Evolutionary conservation across 768 basidiomycete genomes (phyloP).

Genomic region (Phanerochaete sordida): DNA sequence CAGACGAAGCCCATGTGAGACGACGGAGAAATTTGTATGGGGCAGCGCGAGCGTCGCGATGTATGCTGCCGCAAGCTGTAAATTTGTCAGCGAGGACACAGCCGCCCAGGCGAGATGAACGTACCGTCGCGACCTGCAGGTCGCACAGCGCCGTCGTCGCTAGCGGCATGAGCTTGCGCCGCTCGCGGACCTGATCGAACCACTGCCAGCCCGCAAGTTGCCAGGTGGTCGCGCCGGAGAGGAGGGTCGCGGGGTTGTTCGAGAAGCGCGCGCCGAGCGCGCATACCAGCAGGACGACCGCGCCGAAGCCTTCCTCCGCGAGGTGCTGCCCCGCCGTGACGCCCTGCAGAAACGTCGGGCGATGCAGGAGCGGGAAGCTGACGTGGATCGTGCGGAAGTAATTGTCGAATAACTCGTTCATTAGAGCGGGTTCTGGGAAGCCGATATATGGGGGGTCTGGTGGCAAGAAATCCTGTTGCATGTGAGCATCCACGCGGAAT

Average conservation of each 20-base stretch:
- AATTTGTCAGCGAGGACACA: not conserved
- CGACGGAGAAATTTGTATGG: constrained; percentile 5
- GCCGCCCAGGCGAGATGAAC: not conserved
- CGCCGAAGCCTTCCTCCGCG: constrained; percentile 32
- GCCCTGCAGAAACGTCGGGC: constrained; percentile 33
- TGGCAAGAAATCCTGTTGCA: not conserved
- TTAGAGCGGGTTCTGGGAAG: constrained; percentile 27
- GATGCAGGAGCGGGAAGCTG: constrained; percentile 38
- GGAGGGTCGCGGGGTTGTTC: constrained; percentile 39
- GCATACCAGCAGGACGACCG: constrained; percentile 37
- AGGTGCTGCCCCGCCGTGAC: constrained; percentile 29
- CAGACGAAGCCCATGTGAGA: constrained; percentile 46
- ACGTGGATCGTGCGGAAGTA: constrained; percentile 37
- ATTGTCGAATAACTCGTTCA: constrained; percentile 33
- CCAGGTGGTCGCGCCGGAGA: constrained; percentile 3
- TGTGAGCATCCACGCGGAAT: not conserved
- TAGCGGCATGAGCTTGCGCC: constrained; percentile 45
- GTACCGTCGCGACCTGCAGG: constrained; percentile 55
- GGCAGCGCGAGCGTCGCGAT: constrained; percentile 3
- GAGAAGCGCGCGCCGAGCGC: constrained; percentile 40
- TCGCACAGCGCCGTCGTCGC: constrained; percentile 55
- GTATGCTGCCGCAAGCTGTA: constrained; percentile 2
- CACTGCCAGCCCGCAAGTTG: constrained; percentile 35
- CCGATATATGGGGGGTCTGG: constrained; percentile 9
- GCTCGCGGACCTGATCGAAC: constrained; percentile 49